phyloP scores from a whole-genome alignment of 208 protist genomes.

The Wallacemonas sp. region DNA sequence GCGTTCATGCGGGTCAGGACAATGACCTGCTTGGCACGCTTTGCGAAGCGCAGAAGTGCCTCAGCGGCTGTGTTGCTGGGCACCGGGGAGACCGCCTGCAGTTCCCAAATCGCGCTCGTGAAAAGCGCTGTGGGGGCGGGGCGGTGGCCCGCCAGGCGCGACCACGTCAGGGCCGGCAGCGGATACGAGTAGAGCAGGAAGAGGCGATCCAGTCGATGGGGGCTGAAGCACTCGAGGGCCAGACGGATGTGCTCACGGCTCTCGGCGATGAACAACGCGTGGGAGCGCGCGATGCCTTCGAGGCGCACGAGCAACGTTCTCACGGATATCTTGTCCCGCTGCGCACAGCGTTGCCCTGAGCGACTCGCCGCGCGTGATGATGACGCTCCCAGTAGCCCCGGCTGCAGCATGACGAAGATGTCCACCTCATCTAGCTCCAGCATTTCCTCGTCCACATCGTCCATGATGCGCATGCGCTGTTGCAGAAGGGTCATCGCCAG shows the following conservation, averaged over 20 bases:
- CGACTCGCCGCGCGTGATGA: background rate
- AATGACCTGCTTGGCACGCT: background rate
- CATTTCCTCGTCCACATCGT: background rate
- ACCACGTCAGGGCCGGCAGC: background rate
- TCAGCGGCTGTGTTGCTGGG: constrained; percentile 1
- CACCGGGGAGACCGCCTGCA: background rate
- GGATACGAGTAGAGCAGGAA: constrained; percentile 14
- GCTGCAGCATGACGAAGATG: background rate
- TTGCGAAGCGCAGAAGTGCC: background rate
- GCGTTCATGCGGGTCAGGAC: constrained; percentile 3
- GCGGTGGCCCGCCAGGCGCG: background rate
- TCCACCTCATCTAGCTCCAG: constrained; percentile 5
- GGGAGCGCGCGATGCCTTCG: constrained; percentile 4
- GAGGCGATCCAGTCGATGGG: constrained; percentile 9
- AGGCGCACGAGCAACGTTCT: background rate
- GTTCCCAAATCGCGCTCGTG: background rate
- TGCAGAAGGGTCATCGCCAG: constrained; percentile 2
- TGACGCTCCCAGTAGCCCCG: background rate
- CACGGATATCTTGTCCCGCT: background rate
- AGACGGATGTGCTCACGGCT: constrained; percentile 6
- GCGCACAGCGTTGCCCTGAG: background rate
- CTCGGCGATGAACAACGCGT: constrained; percentile 11
- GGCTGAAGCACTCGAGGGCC: background rate
- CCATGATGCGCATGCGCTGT: background rate
- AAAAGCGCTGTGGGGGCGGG: background rate